Conservation (phyloP, 78 protist genomes). For the Dictyostelium intermedium region DNA sequence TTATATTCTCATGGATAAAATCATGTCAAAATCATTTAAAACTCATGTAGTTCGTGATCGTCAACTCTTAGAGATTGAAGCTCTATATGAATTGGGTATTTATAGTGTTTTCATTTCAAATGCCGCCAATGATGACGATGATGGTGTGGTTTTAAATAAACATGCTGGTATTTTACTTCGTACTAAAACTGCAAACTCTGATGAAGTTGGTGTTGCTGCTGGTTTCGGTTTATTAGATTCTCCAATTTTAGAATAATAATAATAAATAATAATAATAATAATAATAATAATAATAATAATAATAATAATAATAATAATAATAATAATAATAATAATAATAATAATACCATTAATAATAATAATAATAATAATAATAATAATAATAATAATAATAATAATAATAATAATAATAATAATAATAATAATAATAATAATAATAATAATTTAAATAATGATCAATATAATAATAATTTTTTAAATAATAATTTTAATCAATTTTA, state of each 20-base stretch:
- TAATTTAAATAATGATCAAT: too few species aligned
- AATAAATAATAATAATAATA: not conserved
- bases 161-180: conserved; percentile 89
- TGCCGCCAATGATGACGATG: not conserved
- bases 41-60: conserved; percentile 32
- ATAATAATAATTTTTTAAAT: too few species aligned
- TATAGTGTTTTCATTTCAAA: conserved; percentile 71
- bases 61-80: conserved; percentile 16
- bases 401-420: not conserved
- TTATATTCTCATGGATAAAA: conserved; percentile 93
- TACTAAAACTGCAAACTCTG: conserved; percentile 81
- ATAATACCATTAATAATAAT: too few species aligned
- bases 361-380: not conserved
- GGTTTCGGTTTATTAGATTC: conserved; percentile 91
- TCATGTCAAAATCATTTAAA: conserved; percentile 68
- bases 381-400: not conserved
- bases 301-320: not conserved
- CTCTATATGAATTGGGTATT: conserved; percentile 85
- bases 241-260: not conserved
- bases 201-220: conserved; percentile 96
- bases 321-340: not conserved
- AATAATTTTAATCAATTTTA: not conserved
- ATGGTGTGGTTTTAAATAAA: conserved; percentile 24
- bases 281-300: not conserved
- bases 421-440: not conserved